A percentile compares a stretch with the other conserved stretches of the same genome.
phyloP scores from a whole-genome alignment of 2,329 filamentous ascomycete genomes.

The Aureobasidium mangrovei region DNA sequence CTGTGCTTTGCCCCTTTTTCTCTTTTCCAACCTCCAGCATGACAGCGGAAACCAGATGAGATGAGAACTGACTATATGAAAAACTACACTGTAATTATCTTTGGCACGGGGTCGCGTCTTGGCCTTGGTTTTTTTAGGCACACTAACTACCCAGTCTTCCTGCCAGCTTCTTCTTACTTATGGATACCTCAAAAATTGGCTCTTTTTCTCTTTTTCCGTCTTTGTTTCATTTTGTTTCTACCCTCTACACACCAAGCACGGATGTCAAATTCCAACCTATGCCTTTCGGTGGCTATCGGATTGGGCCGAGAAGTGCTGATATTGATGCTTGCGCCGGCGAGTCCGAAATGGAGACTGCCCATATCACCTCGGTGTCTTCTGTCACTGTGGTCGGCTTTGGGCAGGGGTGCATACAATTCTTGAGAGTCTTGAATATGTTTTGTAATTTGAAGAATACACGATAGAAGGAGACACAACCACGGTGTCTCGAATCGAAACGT shows the following conservation, averaged over 20 bases:
- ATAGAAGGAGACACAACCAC: too few species aligned
- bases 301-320: slow-evolving; percentile 99
- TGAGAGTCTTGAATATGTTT: slow-evolving; percentile 1
- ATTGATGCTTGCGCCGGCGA: slow-evolving; percentile 34
- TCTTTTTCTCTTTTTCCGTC: slow-evolving; percentile 1
- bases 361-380: slow-evolving; percentile 1
- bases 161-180: slow-evolving; percentile 13
- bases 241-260: slow-evolving; percentile 53
- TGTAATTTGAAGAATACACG: neutral
- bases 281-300: slow-evolving; percentile 65
- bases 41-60: slow-evolving; percentile 7
- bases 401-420: slow-evolving; percentile 19
- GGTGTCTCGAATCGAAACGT: too few species aligned
- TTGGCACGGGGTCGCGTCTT: neutral
- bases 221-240: neutral
- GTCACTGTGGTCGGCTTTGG: slow-evolving; percentile 14
- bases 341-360: slow-evolving; percentile 20
- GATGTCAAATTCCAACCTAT: slow-evolving; percentile 99
- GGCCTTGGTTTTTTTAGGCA: neutral
- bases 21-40: neutral
- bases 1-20: neutral
- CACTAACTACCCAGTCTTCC: slow-evolving; percentile 1
- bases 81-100: slow-evolving; percentile 1
- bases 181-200: slow-evolving; percentile 6
- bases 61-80: slow-evolving; percentile 5